Base-by-base conservation (phyloP, 768 basidiomycete species). In the Cantharellus anzutake region DNA sequence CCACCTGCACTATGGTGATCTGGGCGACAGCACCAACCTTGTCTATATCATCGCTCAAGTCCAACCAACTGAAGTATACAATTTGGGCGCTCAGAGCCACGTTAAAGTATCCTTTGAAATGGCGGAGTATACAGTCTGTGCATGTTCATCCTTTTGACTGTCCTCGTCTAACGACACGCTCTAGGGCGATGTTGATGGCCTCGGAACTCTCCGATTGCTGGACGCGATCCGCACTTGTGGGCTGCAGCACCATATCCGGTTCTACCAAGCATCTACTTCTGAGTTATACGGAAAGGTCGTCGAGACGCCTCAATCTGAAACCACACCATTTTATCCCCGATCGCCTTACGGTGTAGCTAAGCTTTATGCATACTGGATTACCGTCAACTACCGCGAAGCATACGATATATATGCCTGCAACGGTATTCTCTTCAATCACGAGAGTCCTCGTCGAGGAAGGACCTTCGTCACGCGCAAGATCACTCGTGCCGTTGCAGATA, bases 31-130 rank as follows among this genome's bases (percentile, higher is more conserved):
- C 72, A 96, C 93, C 67, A 97, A 97, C 70, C 82, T 98, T 63
- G 93, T 96, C 51, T 92, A 92, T 72, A 85, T 97, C 74, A 84
- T 98, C 69, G 85, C 94, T 2, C 83, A 89, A 66, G 91, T 96
- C 59, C 86, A 86, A 70, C 93, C 93, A 2, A 84, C 90, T 29
- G 94, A 98, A 73, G 84, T 98, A 62, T 98, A 96, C 80, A 98
- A 97, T 71, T 83, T 98, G 58, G 93, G 91, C 51, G 93, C 93
- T 14, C 93, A 98, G 71, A 91, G 88, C 50, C 93, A 98, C 74
- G 93, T 98, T 75, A 98, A 98, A 72, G 93, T 98, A 64, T 96
- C 92, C 37, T 98, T 98, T 71, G 94, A 97, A 72, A 94, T 98
- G 90, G 89, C 93, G 35, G 93, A 98, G 72, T 98, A 98, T 74